These are phyloP conservation scores for Pichia deserticola DNA, from an alignment of 805 yeast genomes.

Conservation along the genomic window DNA sequence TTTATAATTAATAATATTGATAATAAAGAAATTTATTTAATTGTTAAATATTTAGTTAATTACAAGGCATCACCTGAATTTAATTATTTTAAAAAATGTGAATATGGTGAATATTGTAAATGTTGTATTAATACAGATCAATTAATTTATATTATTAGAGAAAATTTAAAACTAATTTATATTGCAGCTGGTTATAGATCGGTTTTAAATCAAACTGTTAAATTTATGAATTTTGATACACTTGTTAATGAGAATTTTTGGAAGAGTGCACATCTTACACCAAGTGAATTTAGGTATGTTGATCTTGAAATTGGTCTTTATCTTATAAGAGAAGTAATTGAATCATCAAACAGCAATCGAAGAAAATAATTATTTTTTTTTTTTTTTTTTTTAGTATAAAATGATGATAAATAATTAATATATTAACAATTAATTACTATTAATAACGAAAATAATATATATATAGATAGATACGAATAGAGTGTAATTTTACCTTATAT, in stretches of 20 bases:
- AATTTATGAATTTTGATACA: neutral
- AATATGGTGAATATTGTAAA: conserved; percentile 1
- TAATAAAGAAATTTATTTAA: neutral
- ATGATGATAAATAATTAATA: no score
- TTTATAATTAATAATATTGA: neutral
- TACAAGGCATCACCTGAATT: neutral
- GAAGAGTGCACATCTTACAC: neutral
- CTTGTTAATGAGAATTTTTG: neutral
- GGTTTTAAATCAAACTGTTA: neutral
- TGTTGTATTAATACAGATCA: conserved; percentile 1
- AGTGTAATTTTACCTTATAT: no score
- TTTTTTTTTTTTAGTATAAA: no score
- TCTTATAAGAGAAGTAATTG: neutral
- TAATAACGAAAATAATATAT: no score
- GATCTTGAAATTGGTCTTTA: conserved; percentile 1
- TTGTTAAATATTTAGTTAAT: neutral
- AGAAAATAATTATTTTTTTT: no score
- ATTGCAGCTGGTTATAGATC: neutral
- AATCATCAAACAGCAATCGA: neutral
- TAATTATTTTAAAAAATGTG: neutral
- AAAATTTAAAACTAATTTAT: neutral
- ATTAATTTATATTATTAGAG: neutral
- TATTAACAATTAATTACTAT: no score
- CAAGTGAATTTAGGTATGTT: neutral
- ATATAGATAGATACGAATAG: no score